These are phyloP conservation scores for Cyberlindnera petersonii DNA, from an alignment of 805 yeast species.

Conservation along the genomic window DNA sequence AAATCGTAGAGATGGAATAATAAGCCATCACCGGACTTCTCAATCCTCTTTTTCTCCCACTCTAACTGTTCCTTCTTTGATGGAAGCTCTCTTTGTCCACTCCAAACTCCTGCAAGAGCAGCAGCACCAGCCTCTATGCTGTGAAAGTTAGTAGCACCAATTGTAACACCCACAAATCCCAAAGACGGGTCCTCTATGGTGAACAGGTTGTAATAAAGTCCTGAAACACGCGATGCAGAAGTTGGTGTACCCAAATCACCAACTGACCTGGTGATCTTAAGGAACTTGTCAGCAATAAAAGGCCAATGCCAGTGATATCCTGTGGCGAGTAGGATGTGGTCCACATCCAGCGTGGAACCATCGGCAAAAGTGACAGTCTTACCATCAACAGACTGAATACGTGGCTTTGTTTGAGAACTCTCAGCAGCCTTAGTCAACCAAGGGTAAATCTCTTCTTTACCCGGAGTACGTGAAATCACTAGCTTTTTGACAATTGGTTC, in stretches of 20 bases:
- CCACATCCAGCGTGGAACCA: constrained; percentile 42
- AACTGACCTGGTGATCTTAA: constrained; percentile 25
- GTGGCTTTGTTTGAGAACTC: constrained; percentile 6
- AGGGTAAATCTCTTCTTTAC: constrained; percentile 7
- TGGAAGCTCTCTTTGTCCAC: constrained; percentile 38
- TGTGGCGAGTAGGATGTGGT: constrained; percentile 60
- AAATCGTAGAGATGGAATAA: constrained; percentile 8
- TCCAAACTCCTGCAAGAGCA: constrained; percentile 52
- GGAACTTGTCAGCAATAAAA: constrained; percentile 23
- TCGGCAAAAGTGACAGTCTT: constrained; percentile 37
- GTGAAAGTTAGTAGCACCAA: constrained; percentile 43
- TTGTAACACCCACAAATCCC: constrained; percentile 35
- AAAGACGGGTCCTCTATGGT: constrained; percentile 44
- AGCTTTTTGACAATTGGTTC: constrained; percentile 33
- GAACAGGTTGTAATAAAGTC: too few species aligned
- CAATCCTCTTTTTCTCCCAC: constrained; percentile 31
- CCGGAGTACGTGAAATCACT: constrained; percentile 43
- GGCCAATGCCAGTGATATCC: constrained; percentile 49
- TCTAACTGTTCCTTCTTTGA: constrained; percentile 34
- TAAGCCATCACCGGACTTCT: constrained; percentile 18
- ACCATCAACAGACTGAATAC: constrained; percentile 12
- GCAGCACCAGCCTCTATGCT: constrained; percentile 47
- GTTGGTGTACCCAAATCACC: too few species aligned
- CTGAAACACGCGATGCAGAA: too few species aligned
- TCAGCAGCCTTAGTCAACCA: constrained; percentile 8